phyloP scores from a whole-genome alignment of 495 filamentous ascomycete genomes.

The Penicillium fimorum region DNA sequence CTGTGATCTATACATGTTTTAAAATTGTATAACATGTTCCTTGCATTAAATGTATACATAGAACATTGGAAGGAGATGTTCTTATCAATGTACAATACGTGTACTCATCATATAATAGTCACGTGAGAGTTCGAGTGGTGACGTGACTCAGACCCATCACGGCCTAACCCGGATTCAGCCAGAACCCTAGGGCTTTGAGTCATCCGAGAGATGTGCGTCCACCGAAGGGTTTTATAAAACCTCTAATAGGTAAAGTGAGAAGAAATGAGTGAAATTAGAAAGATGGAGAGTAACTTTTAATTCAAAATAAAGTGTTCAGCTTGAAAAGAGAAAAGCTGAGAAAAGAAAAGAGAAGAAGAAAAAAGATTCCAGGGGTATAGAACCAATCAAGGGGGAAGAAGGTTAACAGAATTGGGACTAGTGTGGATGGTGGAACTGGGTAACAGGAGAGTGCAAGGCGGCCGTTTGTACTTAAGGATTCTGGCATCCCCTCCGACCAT shows the following conservation, averaged over 20 bases:
- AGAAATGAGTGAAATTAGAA: neutral
- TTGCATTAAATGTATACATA: neutral
- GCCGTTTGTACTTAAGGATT: conserved; percentile 53
- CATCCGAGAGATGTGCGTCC: conserved; percentile 1
- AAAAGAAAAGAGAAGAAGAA: conserved; percentile 9
- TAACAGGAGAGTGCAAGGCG: conserved; percentile 39
- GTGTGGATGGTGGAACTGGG: conserved; percentile 43
- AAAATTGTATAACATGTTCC: conserved; percentile 4
- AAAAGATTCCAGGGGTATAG: conserved; percentile 23
- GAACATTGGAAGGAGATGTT: neutral
- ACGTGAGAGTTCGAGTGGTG: conserved; percentile 15
- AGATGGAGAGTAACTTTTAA: too few species aligned
- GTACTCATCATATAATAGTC: conserved; percentile 10
- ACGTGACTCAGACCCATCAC: conserved; percentile 15
- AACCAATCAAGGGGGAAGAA: conserved; percentile 31
- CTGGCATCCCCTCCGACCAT: conserved; percentile 44
- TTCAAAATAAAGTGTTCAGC: neutral
- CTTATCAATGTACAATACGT: neutral
- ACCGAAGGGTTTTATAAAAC: neutral
- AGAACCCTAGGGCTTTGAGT: conserved; percentile 20
- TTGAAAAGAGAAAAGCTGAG: neutral
- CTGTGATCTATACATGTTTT: conserved; percentile 3
- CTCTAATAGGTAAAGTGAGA: neutral
- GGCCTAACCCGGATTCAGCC: conserved; percentile 15
- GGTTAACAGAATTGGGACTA: conserved; percentile 37